Conservation (phyloP, 768 basidiomycete species). For the Podaxis carcinomalis region DNA sequence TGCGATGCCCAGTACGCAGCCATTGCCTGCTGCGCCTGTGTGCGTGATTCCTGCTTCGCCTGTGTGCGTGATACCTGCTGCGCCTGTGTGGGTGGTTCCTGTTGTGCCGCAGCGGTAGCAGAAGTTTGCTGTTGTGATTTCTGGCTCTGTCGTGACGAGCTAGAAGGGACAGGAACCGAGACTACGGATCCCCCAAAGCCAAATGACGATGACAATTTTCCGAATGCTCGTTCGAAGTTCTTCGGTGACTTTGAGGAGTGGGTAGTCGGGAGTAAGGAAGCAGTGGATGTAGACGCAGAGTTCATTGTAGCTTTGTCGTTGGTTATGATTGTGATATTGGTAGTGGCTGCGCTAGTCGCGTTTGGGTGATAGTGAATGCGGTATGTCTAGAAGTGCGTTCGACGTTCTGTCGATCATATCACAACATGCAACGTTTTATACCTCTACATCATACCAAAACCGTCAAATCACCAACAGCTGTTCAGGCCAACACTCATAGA, state of each 20-base stretch:
- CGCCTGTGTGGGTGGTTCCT: not conserved
- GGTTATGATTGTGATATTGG: not conserved
- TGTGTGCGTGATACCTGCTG: not conserved
- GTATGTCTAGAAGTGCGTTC: not conserved
- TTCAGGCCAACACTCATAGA: not conserved
- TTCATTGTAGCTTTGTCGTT: not conserved
- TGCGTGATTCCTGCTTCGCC: not conserved
- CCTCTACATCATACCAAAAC: not conserved
- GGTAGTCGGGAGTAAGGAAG: not conserved
- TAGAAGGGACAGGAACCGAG: not conserved
- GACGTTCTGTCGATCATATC: not conserved
- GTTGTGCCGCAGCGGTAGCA: not conserved
- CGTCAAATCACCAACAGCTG: not conserved
- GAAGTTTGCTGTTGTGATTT: not conserved
- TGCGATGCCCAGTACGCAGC: constrained; percentile 12
- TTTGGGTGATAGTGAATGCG: not conserved
- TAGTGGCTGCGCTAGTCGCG: not conserved
- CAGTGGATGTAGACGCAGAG: constrained; percentile 1
- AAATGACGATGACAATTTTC: constrained; percentile 6
- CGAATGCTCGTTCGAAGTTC: constrained; percentile 5
- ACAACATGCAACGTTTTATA: not conserved
- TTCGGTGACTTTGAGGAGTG: not conserved
- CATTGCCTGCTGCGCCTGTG: not conserved
- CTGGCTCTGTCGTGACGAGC: not conserved
- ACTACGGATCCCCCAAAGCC: constrained; percentile 1